These are phyloP conservation scores for Sphaerobolus stellatus DNA, from an alignment of 1,284 basidiomycete genomes.

Conservation along the genomic window DNA sequence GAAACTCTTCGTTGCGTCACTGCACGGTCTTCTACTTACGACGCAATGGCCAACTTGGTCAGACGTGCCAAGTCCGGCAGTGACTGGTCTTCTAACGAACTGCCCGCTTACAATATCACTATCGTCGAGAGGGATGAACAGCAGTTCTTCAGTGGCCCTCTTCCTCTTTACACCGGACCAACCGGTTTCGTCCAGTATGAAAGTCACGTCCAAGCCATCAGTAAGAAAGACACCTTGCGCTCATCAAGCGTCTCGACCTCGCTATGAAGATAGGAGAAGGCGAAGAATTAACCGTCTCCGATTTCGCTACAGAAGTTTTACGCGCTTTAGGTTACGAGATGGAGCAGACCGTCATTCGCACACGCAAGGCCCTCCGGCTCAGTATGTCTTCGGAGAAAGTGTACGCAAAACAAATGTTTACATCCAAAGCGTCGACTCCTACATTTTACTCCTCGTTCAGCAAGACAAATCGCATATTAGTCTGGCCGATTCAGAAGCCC, in stretches of 20 bases:
- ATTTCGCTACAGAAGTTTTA: conserved; percentile 27
- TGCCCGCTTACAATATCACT: conserved; percentile 74
- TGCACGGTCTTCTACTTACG: no score
- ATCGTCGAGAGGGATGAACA: conserved; percentile 95
- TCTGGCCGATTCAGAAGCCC: conserved; percentile 22
- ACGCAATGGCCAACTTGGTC: background rate
- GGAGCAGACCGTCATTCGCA: conserved; percentile 17
- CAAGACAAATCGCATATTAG: conserved; percentile 18
- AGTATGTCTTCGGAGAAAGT: conserved; percentile 23
- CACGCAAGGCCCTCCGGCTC: conserved; percentile 24
- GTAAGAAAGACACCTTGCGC: no score
- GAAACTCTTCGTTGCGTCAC: no score
- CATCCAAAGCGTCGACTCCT: conserved; percentile 21
- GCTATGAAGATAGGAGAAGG: no score
- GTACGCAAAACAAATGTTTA: conserved; percentile 26
- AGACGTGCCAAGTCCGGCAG: background rate
- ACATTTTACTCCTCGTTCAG: conserved; percentile 26
- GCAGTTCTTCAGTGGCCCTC: background rate
- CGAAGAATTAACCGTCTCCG: no score
- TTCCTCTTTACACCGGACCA: background rate
- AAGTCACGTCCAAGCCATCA: background rate
- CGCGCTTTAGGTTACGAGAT: conserved; percentile 23
- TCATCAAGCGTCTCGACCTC: no score
- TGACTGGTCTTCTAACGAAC: background rate
- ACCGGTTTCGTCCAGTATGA: background rate